Conservation (phyloP, 169 alveolate species). For the Perkinsus chesapeaki region DNA sequence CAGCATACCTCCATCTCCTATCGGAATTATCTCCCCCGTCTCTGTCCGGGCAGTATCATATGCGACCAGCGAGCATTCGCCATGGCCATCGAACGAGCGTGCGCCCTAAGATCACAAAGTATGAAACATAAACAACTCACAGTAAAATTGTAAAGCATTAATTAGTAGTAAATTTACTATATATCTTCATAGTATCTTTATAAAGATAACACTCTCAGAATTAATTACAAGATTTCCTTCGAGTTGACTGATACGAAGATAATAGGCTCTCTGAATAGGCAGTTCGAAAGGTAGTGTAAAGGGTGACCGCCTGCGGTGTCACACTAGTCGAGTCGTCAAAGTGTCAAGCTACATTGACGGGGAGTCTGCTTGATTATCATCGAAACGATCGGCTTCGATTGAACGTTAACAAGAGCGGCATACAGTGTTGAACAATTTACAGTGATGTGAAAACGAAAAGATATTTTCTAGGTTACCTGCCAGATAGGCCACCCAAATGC, state of each 20-base stretch:
- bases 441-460: background rate
- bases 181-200: no score
- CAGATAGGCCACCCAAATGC: background rate
- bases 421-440: background rate
- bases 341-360: background rate
- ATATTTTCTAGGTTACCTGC: background rate
- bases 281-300: background rate
- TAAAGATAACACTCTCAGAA: no score
- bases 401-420: background rate
- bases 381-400: no score
- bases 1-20: background rate
- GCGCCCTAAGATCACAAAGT: no score
- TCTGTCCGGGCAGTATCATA: background rate
- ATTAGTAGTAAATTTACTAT: no score
- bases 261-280: background rate
- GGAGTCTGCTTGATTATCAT: background rate
- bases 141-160: no score
- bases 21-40: background rate
- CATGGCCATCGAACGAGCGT: background rate
- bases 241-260: background rate
- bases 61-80: background rate
- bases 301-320: background rate
- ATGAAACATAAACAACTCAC: no score
- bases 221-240: no score
- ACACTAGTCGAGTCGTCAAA: background rate